Percentiles rank a stretch among this genome's conserved stretches.
Conservation (phyloP, 2,329 filamentous ascomycete species). For the Metarhizium humberi region DNA sequence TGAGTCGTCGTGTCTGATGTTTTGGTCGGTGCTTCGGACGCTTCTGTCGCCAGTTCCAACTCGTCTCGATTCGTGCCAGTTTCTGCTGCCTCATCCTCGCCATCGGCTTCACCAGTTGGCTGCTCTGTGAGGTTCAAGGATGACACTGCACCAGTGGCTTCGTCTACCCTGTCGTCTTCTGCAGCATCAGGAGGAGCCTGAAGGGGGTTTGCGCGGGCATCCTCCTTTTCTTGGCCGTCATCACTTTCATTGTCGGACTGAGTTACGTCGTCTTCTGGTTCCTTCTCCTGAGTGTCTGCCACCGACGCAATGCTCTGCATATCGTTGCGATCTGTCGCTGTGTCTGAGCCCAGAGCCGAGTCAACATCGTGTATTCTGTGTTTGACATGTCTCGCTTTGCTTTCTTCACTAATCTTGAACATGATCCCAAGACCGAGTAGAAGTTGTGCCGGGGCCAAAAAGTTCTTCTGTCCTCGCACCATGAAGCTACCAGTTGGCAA, state of each 20-base stretch:
- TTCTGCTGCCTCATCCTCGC: conserved; percentile 18
- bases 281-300: conserved; percentile 17
- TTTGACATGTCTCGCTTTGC: conserved; percentile 70
- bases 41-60: conserved; percentile 7
- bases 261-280: conserved; percentile 13
- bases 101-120: conserved; percentile 3
- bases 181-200: conserved; percentile 18
- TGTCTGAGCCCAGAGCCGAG: conserved; percentile 8
- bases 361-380: conserved; percentile 36
- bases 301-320: background rate
- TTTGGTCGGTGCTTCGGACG: conserved; percentile 11
- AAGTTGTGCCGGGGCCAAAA: conserved; percentile 76
- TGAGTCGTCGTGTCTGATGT: conserved; percentile 4
- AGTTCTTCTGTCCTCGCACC: conserved; percentile 82
- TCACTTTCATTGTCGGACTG: conserved; percentile 20
- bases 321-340: conserved; percentile 9
- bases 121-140: conserved; percentile 15
- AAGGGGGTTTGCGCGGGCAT: conserved; percentile 27
- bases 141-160: conserved; percentile 14
- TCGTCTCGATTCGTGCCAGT: background rate
- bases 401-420: conserved; percentile 84
- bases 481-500: conserved; percentile 70
- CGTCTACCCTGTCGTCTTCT: conserved; percentile 18
- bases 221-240: conserved; percentile 20
- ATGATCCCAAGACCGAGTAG: conserved; percentile 80